Evolutionary conservation across 306 rosid genomes (phyloP).

Genomic region (Dryas octopetala): DNA sequence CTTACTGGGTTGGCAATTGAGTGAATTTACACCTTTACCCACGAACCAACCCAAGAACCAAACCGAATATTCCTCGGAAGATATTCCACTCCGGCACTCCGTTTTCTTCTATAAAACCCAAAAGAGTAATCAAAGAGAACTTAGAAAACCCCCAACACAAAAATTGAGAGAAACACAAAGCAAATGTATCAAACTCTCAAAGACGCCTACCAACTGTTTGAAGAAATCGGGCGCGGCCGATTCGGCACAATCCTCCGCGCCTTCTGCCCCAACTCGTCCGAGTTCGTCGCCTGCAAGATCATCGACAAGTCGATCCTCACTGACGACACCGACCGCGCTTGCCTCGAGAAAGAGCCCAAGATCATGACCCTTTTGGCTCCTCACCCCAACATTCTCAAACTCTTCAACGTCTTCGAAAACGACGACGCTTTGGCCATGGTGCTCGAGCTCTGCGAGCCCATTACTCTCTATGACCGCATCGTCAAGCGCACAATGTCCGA

Average conservation of each 20-base stretch:
- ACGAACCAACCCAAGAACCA: background rate
- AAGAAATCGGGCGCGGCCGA: conserved; percentile 75
- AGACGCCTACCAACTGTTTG: conserved; percentile 48
- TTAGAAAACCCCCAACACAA: background rate
- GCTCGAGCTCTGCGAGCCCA: conserved; percentile 54
- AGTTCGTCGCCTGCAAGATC: conserved; percentile 58
- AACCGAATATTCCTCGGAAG: conserved; percentile 32
- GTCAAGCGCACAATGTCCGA: conserved; percentile 42
- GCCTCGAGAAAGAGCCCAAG: conserved; percentile 69
- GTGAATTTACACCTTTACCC: background rate
- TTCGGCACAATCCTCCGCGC: conserved; percentile 71
- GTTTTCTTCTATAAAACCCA: conserved; percentile 12
- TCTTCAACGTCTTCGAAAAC: conserved; percentile 50
- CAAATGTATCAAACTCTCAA: conserved; percentile 53
- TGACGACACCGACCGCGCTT: conserved; percentile 58
- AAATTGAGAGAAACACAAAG: background rate
- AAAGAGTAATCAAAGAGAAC: background rate
- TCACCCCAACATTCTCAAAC: conserved; percentile 60
- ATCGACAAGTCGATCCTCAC: conserved; percentile 53
- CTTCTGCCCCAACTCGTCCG: conserved; percentile 29
- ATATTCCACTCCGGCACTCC: conserved; percentile 16
- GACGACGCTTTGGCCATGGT: conserved; percentile 45
- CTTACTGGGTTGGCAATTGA: background rate
- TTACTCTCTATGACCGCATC: conserved; percentile 68
- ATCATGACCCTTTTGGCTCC: conserved; percentile 61